phyloP scores from a whole-genome alignment of 2,329 filamentous ascomycete genomes.

The Aspergillus ochraceoroseus region DNA sequence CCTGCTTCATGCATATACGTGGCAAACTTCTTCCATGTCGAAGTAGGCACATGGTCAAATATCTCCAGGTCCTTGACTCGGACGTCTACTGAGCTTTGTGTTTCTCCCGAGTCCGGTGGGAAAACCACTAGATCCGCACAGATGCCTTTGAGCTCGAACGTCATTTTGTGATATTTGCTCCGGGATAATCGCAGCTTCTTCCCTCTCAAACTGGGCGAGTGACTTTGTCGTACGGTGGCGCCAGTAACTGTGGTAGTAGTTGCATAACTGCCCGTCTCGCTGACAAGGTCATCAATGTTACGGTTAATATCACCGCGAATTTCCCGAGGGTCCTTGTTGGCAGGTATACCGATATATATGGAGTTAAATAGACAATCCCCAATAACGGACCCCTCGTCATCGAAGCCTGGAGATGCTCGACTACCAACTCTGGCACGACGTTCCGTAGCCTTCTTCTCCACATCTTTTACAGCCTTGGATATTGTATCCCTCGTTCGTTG shows the following conservation, averaged over 20 bases:
- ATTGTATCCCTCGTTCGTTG: conserved; percentile 79
- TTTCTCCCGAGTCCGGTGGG: conserved; percentile 70
- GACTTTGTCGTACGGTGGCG: conserved; percentile 35
- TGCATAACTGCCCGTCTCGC: conserved; percentile 84
- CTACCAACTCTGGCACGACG: conserved; percentile 58
- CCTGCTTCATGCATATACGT: conserved; percentile 86
- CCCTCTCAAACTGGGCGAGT: conserved; percentile 36
- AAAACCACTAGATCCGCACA: conserved; percentile 78
- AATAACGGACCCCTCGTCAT: conserved; percentile 74
- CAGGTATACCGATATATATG: conserved; percentile 90
- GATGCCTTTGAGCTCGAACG: conserved; percentile 83
- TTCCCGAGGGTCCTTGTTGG: conserved; percentile 77
- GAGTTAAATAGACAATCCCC: conserved; percentile 98
- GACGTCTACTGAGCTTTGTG: conserved; percentile 80
- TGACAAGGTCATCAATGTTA: conserved; percentile 76
- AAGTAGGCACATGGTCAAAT: conserved; percentile 89
- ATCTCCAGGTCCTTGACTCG: conserved; percentile 79
- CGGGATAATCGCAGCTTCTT: conserved; percentile 70
- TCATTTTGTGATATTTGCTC: conserved; percentile 90
- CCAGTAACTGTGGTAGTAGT: conserved; percentile 59
- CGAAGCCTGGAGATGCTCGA: conserved; percentile 49
- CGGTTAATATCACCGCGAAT: conserved; percentile 80
- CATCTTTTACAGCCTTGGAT: conserved; percentile 77
- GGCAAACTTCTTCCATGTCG: conserved; percentile 96
- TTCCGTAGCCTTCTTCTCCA: conserved; percentile 77